Percentiles rank a stretch among this genome's conserved stretches.
These are phyloP conservation scores for Ilyonectria robusta DNA, from an alignment of 2,329 filamentous ascomycete species.

Conservation along the genomic window DNA sequence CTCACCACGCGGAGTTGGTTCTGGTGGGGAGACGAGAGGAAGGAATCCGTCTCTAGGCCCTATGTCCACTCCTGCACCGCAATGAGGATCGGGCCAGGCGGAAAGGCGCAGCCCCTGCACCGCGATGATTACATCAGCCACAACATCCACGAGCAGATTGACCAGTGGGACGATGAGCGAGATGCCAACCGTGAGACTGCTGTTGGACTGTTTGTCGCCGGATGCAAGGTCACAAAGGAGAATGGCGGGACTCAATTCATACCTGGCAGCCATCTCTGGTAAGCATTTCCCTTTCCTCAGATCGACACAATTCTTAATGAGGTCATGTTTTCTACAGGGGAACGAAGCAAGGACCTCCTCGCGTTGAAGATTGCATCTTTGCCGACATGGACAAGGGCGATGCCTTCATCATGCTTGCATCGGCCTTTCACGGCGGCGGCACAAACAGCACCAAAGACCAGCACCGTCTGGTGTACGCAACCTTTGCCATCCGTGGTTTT, in stretches of 20 bases:
- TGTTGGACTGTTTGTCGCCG: slow-evolving; percentile 22
- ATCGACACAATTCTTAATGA: neutral
- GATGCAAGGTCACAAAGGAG: slow-evolving; percentile 21
- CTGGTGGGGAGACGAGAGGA: slow-evolving; percentile 36
- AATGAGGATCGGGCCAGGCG: slow-evolving; percentile 36
- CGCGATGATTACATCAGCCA: slow-evolving; percentile 38
- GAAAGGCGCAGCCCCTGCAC: slow-evolving; percentile 35
- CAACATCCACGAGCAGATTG: slow-evolving; percentile 20
- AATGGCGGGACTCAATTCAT: slow-evolving; percentile 37
- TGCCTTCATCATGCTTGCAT: slow-evolving; percentile 36
- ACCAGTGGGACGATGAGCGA: slow-evolving; percentile 19
- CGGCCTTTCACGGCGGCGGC: slow-evolving; percentile 31
- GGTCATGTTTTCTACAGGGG: neutral
- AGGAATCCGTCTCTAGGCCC: slow-evolving; percentile 34
- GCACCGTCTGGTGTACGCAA: slow-evolving; percentile 27
- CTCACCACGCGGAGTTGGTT: slow-evolving; percentile 35
- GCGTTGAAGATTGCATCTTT: slow-evolving; percentile 23
- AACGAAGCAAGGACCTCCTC: slow-evolving; percentile 22
- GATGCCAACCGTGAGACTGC: slow-evolving; percentile 22
- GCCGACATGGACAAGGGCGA: slow-evolving; percentile 38
- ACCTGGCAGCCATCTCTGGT: slow-evolving; percentile 33
- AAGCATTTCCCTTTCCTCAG: neutral
- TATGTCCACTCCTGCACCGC: slow-evolving; percentile 34
- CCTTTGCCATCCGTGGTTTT: slow-evolving; percentile 24
- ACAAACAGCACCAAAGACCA: slow-evolving; percentile 32